These are phyloP conservation scores for Linnemannia hyalina DNA, from an alignment of 192 early-diverging fungal genomes.

Conservation along the genomic window DNA sequence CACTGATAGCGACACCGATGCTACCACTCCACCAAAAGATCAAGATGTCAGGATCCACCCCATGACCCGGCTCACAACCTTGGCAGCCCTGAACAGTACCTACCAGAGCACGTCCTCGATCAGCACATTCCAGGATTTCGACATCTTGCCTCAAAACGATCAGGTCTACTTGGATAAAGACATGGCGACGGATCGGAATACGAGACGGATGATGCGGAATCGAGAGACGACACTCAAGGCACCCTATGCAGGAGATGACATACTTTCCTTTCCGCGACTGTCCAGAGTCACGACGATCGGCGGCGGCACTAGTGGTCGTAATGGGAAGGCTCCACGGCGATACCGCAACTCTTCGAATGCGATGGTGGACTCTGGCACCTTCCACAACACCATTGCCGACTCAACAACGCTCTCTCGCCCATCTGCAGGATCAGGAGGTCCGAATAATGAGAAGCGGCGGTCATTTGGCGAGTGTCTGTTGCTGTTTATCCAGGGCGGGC, in stretches of 20 bases:
- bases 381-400: too few relatives aligned
- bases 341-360: neutral
- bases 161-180: neutral
- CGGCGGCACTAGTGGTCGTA: neutral
- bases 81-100: neutral
- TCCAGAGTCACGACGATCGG: conserved; percentile 36
- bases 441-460: neutral
- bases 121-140: neutral
- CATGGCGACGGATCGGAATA: neutral
- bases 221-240: neutral
- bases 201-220: neutral
- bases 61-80: neutral
- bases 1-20: neutral
- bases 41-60: conserved; percentile 19
- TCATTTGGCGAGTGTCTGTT: neutral
- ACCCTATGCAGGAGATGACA: conserved; percentile 11
- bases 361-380: neutral
- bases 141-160: neutral
- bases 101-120: neutral
- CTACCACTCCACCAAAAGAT: neutral
- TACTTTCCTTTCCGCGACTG: conserved; percentile 10
- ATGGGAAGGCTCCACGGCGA: neutral
- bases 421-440: neutral
- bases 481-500: neutral
- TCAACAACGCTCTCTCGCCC: neutral